Conservation (phyloP, 495 filamentous ascomycete genomes). For the Daldinia caldariorum region DNA sequence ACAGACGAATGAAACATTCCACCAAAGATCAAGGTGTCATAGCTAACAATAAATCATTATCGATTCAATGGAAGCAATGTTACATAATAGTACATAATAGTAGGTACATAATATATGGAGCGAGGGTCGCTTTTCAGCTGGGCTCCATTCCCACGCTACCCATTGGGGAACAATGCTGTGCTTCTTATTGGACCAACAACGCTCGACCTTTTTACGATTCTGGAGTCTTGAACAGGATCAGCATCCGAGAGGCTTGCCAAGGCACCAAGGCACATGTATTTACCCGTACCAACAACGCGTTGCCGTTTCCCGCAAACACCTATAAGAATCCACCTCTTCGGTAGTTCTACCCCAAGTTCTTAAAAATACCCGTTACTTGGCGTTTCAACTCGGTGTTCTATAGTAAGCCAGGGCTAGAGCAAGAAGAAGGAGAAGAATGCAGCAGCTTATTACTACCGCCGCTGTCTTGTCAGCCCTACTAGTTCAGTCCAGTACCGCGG, state of each 20-base stretch:
- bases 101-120: not conserved
- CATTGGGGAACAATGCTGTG: conserved; percentile 29
- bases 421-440: conserved; percentile 34
- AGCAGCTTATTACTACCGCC: conserved; percentile 30
- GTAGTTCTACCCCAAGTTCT: conserved; percentile 28
- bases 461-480: conserved; percentile 33
- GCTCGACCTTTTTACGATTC: conserved; percentile 8
- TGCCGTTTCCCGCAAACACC: conserved; percentile 10
- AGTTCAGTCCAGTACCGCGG: conserved; percentile 21
- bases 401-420: conserved; percentile 15
- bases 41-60: conserved; percentile 4
- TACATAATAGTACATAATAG: conserved; percentile 11
- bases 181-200: conserved; percentile 31
- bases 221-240: conserved; percentile 31
- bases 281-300: conserved; percentile 22
- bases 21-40: not conserved
- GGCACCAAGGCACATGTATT: conserved; percentile 30
- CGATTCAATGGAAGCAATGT: not conserved
- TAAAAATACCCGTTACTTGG: conserved; percentile 25
- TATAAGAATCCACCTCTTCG: conserved; percentile 39
- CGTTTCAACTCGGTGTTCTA: conserved; percentile 26
- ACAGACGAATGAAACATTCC: not conserved
- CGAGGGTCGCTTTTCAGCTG: conserved; percentile 25
- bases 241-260: conserved; percentile 7
- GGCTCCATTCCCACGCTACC: conserved; percentile 25